Evolutionary conservation across 768 basidiomycete genomes (phyloP), one percentile per base, ranked within the genome.

Genomic region (Suillus plorans): DNA sequence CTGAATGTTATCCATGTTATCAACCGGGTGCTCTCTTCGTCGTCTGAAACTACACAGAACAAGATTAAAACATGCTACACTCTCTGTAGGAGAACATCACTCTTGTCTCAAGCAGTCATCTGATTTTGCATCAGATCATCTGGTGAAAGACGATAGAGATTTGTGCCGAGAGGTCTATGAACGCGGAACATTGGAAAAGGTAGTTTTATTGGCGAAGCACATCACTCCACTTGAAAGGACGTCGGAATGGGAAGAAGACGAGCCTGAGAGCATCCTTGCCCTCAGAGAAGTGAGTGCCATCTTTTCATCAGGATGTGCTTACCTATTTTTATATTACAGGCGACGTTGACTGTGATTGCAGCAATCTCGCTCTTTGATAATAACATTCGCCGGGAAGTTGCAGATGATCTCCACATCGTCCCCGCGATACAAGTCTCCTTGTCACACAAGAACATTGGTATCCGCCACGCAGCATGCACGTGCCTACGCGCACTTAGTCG

Each of bases 381-480:
- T 67, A 85, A 91, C 45, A 86, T 92, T 53, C 87, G 94, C 2
- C 81, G 89, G 2, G 79, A 84, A 34, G 78, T 96, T 28, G 85
- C 90, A 3, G 88, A 90, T 68, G 80, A 80, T 13, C 80, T 84
- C 13, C 79, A 79, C 3, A 76, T 94, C 56, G 69, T 91, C 31
- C 83, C 84, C 5, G 75, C 82, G 31, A 74, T 94, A 39, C 81
- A 85, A 63, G 70, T 74, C 2, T 84, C 84, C 14, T 81, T 95
- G 9, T 67, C 80, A 0, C 88, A 92, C 62, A 82, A 80, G 0
- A 84, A 89, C 63, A 80, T 88, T 18, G 92, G 91, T 1, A 89
- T 96, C 4, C 86, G 95, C 7, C 92, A 91, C 53, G 93, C 92
- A 0, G 91, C 92, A 0, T 95, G 93, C 70, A 95, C 97, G 69